Conservation (phyloP, 2,329 filamentous ascomycete species). For the Paraphoma chrysanthemicola region DNA sequence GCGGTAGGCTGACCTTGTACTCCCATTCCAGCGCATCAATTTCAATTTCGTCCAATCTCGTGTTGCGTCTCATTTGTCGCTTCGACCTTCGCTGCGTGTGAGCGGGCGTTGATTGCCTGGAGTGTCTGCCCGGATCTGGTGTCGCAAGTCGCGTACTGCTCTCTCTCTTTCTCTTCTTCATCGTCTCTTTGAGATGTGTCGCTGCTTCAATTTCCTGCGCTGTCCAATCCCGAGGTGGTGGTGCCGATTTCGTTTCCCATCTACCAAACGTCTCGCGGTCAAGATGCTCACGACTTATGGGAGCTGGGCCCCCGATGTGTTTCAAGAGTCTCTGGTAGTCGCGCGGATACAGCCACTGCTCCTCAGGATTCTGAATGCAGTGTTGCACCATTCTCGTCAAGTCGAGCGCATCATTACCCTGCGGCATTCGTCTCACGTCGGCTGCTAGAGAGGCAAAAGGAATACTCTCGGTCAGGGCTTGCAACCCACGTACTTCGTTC, state of each 20-base stretch:
- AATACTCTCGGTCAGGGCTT: neutral
- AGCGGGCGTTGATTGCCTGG: neutral
- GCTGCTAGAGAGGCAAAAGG: constrained; percentile 26
- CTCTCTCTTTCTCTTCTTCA: neutral
- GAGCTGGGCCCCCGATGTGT: constrained; percentile 13
- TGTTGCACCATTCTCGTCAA: constrained; percentile 33
- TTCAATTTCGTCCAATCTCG: neutral
- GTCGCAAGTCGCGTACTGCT: neutral
- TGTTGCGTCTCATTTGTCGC: neutral
- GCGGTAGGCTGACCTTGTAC: neutral
- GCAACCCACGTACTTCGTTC: neutral
- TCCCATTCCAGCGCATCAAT: neutral
- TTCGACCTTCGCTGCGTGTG: neutral
- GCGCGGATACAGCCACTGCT: constrained; percentile 27
- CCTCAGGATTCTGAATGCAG: constrained; percentile 14
- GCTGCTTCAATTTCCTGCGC: neutral
- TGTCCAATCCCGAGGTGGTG: constrained; percentile 2
- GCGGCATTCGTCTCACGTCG: constrained; percentile 19
- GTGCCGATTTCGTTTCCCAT: constrained; percentile 8
- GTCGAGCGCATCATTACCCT: constrained; percentile 29
- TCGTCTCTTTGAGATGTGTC: neutral
- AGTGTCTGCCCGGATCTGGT: neutral
- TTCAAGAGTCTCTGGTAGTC: constrained; percentile 23
- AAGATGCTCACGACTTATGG: constrained; percentile 6
- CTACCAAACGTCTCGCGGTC: constrained; percentile 16